Evolutionary conservation across 106 monocot genomes (phyloP).

Genomic region (Acorus calamus): DNA sequence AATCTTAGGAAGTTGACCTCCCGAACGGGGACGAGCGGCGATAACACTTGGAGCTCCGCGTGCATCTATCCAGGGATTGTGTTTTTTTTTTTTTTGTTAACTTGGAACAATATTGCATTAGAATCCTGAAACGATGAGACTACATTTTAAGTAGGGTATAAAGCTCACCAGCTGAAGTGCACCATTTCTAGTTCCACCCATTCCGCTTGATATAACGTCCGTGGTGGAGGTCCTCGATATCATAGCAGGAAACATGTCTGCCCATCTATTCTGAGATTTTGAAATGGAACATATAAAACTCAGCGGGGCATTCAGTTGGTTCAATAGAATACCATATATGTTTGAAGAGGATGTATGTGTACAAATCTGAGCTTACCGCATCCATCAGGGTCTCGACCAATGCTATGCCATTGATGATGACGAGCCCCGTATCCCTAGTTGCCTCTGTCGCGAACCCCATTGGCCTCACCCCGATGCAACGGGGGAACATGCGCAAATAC

Average conservation of each 20-base stretch:
- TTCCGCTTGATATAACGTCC: slow-evolving; percentile 53
- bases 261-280: slow-evolving; percentile 46
- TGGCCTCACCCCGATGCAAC: slow-evolving; percentile 37
- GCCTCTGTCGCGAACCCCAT: slow-evolving; percentile 60
- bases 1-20: slow-evolving; percentile 70
- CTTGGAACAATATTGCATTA: background rate
- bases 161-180: slow-evolving; percentile 68
- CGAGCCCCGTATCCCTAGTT: slow-evolving; percentile 56
- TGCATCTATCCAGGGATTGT: slow-evolving; percentile 39
- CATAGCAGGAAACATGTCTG: slow-evolving; percentile 80
- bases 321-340: too few species aligned
- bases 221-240: slow-evolving; percentile 45
- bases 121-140: background rate
- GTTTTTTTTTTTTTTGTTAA: too few species aligned
- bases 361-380: slow-evolving; percentile 23
- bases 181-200: slow-evolving; percentile 64
- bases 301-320: too few species aligned
- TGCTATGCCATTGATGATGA: slow-evolving; percentile 58
- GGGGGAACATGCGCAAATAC: slow-evolving; percentile 35
- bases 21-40: slow-evolving; percentile 75
- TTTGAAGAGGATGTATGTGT: background rate
- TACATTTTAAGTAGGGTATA: background rate
- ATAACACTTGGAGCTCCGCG: slow-evolving; percentile 81
- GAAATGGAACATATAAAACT: too few species aligned
- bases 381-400: slow-evolving; percentile 91